Conservation (phyloP, 495 filamentous ascomycete genomes). For the Annulohypoxylon maeteangense region DNA sequence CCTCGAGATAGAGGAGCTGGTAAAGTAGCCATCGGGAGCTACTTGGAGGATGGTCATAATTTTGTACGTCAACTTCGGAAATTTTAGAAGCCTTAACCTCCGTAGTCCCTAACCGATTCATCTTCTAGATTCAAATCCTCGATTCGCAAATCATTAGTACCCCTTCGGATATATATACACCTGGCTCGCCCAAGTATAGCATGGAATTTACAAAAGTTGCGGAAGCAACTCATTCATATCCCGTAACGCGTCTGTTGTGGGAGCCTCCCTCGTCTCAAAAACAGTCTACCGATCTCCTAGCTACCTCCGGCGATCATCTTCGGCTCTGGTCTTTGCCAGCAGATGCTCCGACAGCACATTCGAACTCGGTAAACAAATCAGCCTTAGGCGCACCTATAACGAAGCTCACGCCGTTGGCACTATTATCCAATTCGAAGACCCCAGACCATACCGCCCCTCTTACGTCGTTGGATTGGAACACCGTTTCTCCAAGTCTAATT, state of each 20-base stretch:
- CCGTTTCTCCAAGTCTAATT: conserved; percentile 92
- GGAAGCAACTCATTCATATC: conserved; percentile 97
- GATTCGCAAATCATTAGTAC: conserved; percentile 83
- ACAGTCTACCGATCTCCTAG: conserved; percentile 93
- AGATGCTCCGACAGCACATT: conserved; percentile 63
- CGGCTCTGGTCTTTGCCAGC: conserved; percentile 88
- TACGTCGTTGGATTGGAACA: conserved; percentile 98
- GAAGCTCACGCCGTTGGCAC: conserved; percentile 91
- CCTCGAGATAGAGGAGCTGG: conserved; percentile 80
- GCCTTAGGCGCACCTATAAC: conserved; percentile 72
- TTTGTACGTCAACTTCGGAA: conserved; percentile 70
- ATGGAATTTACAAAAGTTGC: conserved; percentile 95
- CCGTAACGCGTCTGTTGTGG: conserved; percentile 95
- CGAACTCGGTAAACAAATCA: conserved; percentile 80
- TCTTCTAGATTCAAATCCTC: conserved; percentile 90
- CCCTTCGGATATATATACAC: conserved; percentile 73
- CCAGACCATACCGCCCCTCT: conserved; percentile 97
- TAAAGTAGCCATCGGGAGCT: conserved; percentile 94
- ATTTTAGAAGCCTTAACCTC: not conserved
- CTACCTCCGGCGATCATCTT: conserved; percentile 96
- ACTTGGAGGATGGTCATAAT: conserved; percentile 97
- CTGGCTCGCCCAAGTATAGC: conserved; percentile 74
- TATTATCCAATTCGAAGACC: conserved; percentile 97
- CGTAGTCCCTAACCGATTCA: not conserved
- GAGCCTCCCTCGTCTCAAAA: conserved; percentile 98